Evolutionary conservation across 1,139 yeast genomes (phyloP), one percentile per base, ranked within the genome.

Genomic region (Torulaspora pretoriensis): DNA sequence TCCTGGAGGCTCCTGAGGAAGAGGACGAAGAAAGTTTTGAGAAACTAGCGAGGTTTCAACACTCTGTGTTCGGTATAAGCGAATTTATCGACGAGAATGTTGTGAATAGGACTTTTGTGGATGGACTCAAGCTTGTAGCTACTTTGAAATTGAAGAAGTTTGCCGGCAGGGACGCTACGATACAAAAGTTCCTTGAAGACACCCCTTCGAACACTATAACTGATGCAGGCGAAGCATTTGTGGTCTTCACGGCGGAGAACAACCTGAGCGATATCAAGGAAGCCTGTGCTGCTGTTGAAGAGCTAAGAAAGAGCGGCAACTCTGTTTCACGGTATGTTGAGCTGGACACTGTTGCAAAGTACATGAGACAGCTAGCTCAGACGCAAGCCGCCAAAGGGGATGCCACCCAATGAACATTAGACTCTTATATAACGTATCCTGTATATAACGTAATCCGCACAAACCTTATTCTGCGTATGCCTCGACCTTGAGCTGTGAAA

Each of bases 21-120:
- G 84, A 80, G 54, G 77, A 81, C 30, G 72, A 70, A 14, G 81
- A 75, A 45, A 75, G 77, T 66, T 81, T 80, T 60, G 88, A 80
- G 47, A 80, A 81, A 60, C 72, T 89, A 47, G 80, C 80, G 49
- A 78, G 97, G 61, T 75, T 88, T 58, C 95, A 86, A 64, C 79
- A 75, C 57, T 90, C 95, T 0, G 68, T 88, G 29, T 89, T 81
- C 61, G 96, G 96, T 17, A 83, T 88, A 46, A 81, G 80, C 53
- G 75, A 78, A 28, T 66, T 67, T 49, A 68, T 75, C 47, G 73
- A 67, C 45, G 73, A 67, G 36, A 74, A 72, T 48, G 48, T 56
- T 13, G 78, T 81, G n/a, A 84, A 81, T 55, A 74, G 81, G 45
- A 71, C 73, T 49, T 83, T 84, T 50, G 76, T 84, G 12, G 71